phyloP scores from a whole-genome alignment of 1,284 basidiomycete species.

The Heliocybe sulcata region DNA sequence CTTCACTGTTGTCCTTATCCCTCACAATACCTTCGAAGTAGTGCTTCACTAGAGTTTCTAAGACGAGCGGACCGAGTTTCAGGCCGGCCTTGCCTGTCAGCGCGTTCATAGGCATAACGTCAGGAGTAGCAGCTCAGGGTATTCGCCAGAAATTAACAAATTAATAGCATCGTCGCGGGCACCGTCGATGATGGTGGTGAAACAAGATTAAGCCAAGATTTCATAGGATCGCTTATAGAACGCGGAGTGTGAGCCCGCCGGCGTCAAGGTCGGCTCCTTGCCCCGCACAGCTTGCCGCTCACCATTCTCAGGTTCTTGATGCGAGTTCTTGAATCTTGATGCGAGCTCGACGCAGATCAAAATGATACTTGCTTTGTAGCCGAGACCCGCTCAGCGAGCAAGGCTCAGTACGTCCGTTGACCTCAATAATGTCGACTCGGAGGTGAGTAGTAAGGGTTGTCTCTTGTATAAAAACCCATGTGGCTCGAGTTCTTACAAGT shows the following conservation, averaged over 20 bases:
- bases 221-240: background rate
- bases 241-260: background rate
- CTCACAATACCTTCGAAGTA: slow-evolving; percentile 64
- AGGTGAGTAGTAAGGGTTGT: no score
- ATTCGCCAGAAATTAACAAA: background rate
- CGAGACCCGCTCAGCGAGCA: no score
- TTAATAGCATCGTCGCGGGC: background rate
- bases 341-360: no score
- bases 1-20: slow-evolving; percentile 24
- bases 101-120: slow-evolving; percentile 29
- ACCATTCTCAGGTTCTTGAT: no score
- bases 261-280: no score
- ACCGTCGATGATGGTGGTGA: background rate
- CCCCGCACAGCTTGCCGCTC: no score
- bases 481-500: no score
- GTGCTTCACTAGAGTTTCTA: slow-evolving; percentile 79
- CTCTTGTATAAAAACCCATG: no score
- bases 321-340: no score
- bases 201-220: background rate
- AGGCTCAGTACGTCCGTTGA: no score
- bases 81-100: slow-evolving; percentile 57
- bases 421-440: no score
- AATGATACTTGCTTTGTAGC: no score
- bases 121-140: slow-evolving; percentile 5
- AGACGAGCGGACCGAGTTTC: slow-evolving; percentile 64